Conservation (phyloP, 176 grass and related monocot species). For the Hordeum vulgare region MorexV3_pseudomolecules_assembly NC_058522.1:65941865-65942364, state of each 20-base stretch:
- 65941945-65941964: conserved; percentile 42
- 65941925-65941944: conserved; percentile 34
- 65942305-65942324: background rate
- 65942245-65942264: conserved; percentile 11
- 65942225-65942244: background rate
- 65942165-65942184: conserved; percentile 36
- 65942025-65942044: conserved; percentile 34
- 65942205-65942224: conserved; percentile 20
- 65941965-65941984: conserved; percentile 48
- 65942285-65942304: conserved; percentile 24
- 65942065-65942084: background rate
- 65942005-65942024: conserved; percentile 32
- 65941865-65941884: conserved; percentile 37
- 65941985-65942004: conserved; percentile 35
- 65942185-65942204: conserved; percentile 13
- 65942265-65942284: background rate
- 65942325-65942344: conserved; percentile 17
- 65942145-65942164: conserved; percentile 21
- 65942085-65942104: background rate
- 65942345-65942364: conserved; percentile 13
- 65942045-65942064: conserved; percentile 58
- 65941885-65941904: conserved; percentile 22
- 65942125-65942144: conserved; percentile 51
- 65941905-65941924: conserved; percentile 18
- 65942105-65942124: conserved; percentile 19